Conservation (phyloP, 768 basidiomycete genomes). For the Pisolithus orientalis region DNA sequence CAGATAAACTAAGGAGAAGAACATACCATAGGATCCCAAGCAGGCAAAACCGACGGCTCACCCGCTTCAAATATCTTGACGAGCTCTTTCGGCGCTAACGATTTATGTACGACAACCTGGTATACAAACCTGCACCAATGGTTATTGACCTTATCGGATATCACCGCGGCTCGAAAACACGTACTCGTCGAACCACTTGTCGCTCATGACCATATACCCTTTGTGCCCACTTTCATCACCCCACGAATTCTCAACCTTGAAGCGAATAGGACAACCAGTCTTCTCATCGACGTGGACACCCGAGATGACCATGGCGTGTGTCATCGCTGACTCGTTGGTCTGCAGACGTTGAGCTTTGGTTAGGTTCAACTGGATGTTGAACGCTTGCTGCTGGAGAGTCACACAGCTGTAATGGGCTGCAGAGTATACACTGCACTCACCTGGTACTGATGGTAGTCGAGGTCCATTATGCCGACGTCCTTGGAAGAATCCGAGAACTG, state of each 20-base stretch:
- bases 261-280: constrained; percentile 72
- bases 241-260: constrained; percentile 98
- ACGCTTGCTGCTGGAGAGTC: constrained; percentile 51
- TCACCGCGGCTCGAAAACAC: constrained; percentile 21
- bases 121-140: constrained; percentile 63
- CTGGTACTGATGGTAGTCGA: constrained; percentile 76
- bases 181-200: constrained; percentile 87
- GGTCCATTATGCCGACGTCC: constrained; percentile 78
- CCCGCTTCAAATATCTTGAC: constrained; percentile 72
- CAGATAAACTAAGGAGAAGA: neutral
- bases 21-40: constrained; percentile 62
- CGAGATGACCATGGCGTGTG: constrained; percentile 84
- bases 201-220: constrained; percentile 90
- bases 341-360: constrained; percentile 82
- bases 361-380: constrained; percentile 73
- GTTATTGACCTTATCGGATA: constrained; percentile 2
- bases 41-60: constrained; percentile 62
- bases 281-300: constrained; percentile 79
- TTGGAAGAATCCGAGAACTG: constrained; percentile 62
- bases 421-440: constrained; percentile 25
- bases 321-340: constrained; percentile 85
- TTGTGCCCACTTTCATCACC: constrained; percentile 69
- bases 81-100: constrained; percentile 73
- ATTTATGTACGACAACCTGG: constrained; percentile 85
- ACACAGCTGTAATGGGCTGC: too few species aligned